phyloP scores from a whole-genome alignment of 345 rosid genomes.

The Linum lewisii region DNA sequence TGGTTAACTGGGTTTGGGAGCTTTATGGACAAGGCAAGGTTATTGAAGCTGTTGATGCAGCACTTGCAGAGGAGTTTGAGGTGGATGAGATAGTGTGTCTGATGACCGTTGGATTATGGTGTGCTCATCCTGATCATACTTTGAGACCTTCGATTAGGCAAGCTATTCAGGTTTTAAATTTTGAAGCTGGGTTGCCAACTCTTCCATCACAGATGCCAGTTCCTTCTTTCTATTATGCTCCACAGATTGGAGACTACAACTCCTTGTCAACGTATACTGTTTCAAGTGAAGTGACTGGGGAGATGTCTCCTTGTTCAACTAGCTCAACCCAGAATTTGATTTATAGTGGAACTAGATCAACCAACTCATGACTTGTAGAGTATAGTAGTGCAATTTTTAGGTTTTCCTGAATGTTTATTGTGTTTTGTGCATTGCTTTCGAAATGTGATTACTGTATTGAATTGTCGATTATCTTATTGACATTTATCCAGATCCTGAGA shows the following conservation, averaged over 20 bases:
- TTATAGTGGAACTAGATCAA: background rate
- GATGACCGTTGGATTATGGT: background rate
- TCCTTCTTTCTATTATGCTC: background rate
- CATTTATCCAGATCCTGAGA: too few species aligned
- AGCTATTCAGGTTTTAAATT: background rate
- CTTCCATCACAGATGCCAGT: slow-evolving; percentile 1
- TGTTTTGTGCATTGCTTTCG: background rate
- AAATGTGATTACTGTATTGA: background rate
- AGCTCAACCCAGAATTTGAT: background rate
- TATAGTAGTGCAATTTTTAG: background rate
- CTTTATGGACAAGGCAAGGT: slow-evolving; percentile 3
- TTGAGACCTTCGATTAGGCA: background rate
- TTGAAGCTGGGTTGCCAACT: background rate
- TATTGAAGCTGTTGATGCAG: background rate
- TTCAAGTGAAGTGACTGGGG: background rate
- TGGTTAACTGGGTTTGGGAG: slow-evolving; percentile 3
- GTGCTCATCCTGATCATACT: background rate
- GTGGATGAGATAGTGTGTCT: background rate
- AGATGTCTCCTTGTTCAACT: background rate
- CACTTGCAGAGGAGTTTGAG: background rate
- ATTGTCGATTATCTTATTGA: too few species aligned
- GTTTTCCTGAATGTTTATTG: background rate
- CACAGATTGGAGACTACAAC: background rate
- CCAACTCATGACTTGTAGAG: background rate
- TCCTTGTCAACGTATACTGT: background rate